Evolutionary conservation across 2,329 filamentous ascomycete species (phyloP).

Genomic region (Zalaria sp.): DNA sequence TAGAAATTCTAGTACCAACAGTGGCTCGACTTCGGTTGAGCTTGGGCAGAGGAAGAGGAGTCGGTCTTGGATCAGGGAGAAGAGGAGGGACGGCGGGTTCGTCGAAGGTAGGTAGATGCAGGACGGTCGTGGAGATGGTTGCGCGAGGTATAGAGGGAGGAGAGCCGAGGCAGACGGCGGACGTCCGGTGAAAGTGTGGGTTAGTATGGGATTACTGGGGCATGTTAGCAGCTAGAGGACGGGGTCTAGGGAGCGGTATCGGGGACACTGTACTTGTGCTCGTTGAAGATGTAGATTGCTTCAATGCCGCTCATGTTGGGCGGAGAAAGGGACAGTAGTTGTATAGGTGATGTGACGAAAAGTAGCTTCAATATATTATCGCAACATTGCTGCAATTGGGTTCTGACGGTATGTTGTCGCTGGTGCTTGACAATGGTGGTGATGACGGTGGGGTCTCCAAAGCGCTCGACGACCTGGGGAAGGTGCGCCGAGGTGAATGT

Average conservation of each 20-base stretch:
- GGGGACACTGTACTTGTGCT: constrained; percentile 57
- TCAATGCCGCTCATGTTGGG: constrained; percentile 58
- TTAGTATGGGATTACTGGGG: constrained; percentile 63
- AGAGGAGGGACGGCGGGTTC: constrained; percentile 75
- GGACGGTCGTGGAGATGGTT: constrained; percentile 68
- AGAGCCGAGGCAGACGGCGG: constrained; percentile 64
- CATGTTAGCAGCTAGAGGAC: neutral
- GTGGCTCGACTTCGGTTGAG: constrained; percentile 75
- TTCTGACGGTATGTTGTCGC: too few species aligned
- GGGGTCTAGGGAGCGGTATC: neutral
- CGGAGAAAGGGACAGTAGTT: neutral
- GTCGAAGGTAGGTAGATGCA: constrained; percentile 73
- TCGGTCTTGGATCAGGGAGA: constrained; percentile 75
- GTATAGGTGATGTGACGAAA: neutral
- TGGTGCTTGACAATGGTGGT: too few species aligned
- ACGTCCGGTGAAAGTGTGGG: constrained; percentile 74
- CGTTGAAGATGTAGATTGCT: constrained; percentile 93
- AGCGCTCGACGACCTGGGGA: neutral
- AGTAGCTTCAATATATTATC: too few species aligned
- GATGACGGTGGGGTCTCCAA: neutral
- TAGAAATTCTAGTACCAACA: constrained; percentile 85
- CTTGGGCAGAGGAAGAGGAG: constrained; percentile 74
- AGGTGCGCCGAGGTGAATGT: neutral
- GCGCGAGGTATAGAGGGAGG: constrained; percentile 74
- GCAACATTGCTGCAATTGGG: too few species aligned